These are phyloP conservation scores for Monosporascus sp. DNA, from an alignment of 2,329 filamentous ascomycete genomes.

Conservation along the genomic window DNA sequence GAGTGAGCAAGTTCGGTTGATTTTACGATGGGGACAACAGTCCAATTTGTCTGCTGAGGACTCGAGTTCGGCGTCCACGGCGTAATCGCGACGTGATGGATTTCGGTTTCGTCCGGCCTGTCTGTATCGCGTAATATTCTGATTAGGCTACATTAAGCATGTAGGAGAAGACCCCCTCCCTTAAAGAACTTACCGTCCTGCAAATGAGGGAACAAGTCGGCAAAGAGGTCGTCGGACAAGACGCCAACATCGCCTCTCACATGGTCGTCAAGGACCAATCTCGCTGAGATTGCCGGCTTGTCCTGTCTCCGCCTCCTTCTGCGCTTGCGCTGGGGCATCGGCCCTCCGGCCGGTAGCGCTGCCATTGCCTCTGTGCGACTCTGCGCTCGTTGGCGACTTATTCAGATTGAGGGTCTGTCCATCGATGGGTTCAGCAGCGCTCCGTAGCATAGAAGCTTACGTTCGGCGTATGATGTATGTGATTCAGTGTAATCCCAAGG, in stretches of 20 bases:
- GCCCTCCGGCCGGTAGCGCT: constrained; percentile 5
- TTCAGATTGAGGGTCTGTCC: not conserved
- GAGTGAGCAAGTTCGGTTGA: constrained; percentile 65
- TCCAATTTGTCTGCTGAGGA: constrained; percentile 68
- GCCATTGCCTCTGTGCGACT: constrained; percentile 14
- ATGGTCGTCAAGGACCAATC: constrained; percentile 78
- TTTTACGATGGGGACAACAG: constrained; percentile 69
- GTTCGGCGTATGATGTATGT: too few relatives aligned
- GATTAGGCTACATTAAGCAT: constrained; percentile 4
- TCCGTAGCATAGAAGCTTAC: too few relatives aligned
- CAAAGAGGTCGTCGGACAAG: constrained; percentile 79
- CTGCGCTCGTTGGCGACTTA: not conserved
- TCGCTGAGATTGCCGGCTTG: constrained; percentile 71
- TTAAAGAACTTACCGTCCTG: constrained; percentile 39
- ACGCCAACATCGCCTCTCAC: constrained; percentile 81
- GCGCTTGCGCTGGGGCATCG: constrained; percentile 28
- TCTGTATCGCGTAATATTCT: constrained; percentile 15
- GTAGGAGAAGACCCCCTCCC: too few relatives aligned
- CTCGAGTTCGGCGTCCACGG: constrained; percentile 61
- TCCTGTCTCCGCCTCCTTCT: constrained; percentile 56
- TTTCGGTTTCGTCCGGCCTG: constrained; percentile 25
- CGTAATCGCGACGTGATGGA: constrained; percentile 65
- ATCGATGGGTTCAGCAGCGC: not conserved
- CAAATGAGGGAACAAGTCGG: constrained; percentile 68
- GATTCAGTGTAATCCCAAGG: too few relatives aligned